A percentile compares a stretch with the other conserved stretches of the same genome.
phyloP scores from a whole-genome alignment of 208 protist genomes.

The Tetramitus jugosus region DNA sequence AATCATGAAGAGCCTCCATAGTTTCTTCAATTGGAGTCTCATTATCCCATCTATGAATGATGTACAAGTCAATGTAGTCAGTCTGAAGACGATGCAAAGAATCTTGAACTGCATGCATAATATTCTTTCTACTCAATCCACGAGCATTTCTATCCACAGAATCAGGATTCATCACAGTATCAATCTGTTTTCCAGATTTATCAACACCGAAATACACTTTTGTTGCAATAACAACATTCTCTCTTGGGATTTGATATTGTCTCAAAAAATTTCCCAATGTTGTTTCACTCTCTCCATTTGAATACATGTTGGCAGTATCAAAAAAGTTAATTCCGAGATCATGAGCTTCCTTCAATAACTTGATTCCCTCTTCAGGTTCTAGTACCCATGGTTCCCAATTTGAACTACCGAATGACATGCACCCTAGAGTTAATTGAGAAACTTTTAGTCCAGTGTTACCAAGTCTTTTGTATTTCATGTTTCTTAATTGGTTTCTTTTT shows the following conservation, averaged over 20 bases:
- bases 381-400: neutral
- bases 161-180: neutral
- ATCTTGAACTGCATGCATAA: neutral
- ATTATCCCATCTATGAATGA: slow-evolving; percentile 34
- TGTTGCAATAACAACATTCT: neutral
- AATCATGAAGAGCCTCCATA: too few relatives aligned
- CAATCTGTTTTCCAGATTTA: neutral
- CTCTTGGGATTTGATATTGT: neutral
- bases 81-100: slow-evolving; percentile 1
- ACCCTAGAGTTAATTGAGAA: neutral
- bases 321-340: neutral
- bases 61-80: too few relatives aligned
- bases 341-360: neutral
- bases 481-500: neutral
- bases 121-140: neutral
- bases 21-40: slow-evolving; percentile 31
- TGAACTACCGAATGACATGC: neutral
- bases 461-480: neutral
- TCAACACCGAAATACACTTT: neutral
- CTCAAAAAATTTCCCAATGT: neutral
- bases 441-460: neutral
- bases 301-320: neutral
- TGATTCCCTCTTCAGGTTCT: neutral
- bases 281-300: neutral
- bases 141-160: too few relatives aligned